Evolutionary conservation across 345 rosid genomes (phyloP).

Genomic region (Lepidium africanum): DNA sequence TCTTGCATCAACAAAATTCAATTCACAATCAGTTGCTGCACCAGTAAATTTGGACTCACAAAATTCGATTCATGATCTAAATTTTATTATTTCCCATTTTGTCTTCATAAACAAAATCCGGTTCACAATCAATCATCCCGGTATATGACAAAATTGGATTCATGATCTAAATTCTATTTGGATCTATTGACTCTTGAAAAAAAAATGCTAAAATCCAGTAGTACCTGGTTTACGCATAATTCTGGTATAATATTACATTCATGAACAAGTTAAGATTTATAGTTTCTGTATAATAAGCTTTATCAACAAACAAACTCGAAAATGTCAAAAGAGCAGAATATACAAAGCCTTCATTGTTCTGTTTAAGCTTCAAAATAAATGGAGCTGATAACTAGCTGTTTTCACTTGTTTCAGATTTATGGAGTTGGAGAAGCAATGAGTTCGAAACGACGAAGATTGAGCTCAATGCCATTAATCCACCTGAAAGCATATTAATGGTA

Average conservation of each 20-base stretch:
- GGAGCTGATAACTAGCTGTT: neutral
- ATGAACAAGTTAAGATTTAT: neutral
- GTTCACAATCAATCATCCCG: too few relatives aligned
- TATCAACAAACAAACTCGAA: neutral
- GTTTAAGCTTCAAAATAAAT: neutral
- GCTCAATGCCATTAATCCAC: slow-evolving; percentile 94
- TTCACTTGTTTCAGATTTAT: slow-evolving; percentile 28
- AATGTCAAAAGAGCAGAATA: neutral
- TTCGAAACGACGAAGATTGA: slow-evolving; percentile 80
- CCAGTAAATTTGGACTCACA: too few relatives aligned
- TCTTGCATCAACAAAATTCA: too few relatives aligned
- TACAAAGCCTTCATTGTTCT: slow-evolving; percentile 4
- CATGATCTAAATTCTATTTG: too few relatives aligned
- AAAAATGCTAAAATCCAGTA: too few relatives aligned
- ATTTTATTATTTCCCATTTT: too few relatives aligned
- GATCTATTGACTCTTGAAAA: too few relatives aligned
- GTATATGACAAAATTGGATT: too few relatives aligned
- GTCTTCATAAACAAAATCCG: too few relatives aligned
- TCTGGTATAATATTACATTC: neutral
- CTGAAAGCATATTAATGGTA: slow-evolving; percentile 24
- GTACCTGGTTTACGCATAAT: neutral
- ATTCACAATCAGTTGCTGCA: too few relatives aligned
- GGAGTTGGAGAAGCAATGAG: slow-evolving; percentile 74
- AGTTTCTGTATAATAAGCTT: neutral
- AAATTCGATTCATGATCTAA: too few relatives aligned